Conservation (phyloP, 2,329 filamentous ascomycete genomes). For the Colletotrichum theobromicola region DNA sequence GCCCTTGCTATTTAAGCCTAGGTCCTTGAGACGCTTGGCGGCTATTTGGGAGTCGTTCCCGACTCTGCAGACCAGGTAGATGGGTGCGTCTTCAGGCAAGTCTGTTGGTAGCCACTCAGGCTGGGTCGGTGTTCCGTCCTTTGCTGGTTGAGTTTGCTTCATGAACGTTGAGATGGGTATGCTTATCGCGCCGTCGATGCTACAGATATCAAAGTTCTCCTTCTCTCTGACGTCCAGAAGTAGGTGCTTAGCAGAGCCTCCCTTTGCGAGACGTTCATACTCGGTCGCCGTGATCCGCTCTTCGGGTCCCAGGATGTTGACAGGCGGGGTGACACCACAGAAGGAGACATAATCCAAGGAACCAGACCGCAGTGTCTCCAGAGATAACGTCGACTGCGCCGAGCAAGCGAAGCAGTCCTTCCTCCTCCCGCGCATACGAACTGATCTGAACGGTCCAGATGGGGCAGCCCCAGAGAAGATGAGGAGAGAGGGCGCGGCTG, state of each 20-base stretch:
- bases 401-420: slow-evolving; percentile 81
- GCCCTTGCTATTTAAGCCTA: slow-evolving; percentile 57
- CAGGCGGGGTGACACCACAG: slow-evolving; percentile 68
- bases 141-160: slow-evolving; percentile 40
- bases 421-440: slow-evolving; percentile 74
- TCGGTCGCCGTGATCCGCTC: slow-evolving; percentile 72
- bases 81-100: slow-evolving; percentile 50
- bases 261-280: slow-evolving; percentile 49
- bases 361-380: slow-evolving; percentile 65
- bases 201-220: slow-evolving; percentile 83
- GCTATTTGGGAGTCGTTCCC: slow-evolving; percentile 82
- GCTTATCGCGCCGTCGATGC: slow-evolving; percentile 77
- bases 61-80: slow-evolving; percentile 76
- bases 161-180: slow-evolving; percentile 65
- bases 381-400: slow-evolving; percentile 63
- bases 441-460: slow-evolving; percentile 67
- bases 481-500: slow-evolving; percentile 38
- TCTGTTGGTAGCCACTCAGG: slow-evolving; percentile 44
- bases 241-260: slow-evolving; percentile 45
- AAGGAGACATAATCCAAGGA: slow-evolving; percentile 86
- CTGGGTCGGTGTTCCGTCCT: slow-evolving; percentile 22
- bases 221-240: slow-evolving; percentile 85
- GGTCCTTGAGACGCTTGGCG: slow-evolving; percentile 67
- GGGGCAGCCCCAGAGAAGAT: slow-evolving; percentile 52
- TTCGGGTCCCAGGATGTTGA: slow-evolving; percentile 61